Conservation (phyloP, 805 yeast species). For the Cyberlindnera misumaiensis region DNA sequence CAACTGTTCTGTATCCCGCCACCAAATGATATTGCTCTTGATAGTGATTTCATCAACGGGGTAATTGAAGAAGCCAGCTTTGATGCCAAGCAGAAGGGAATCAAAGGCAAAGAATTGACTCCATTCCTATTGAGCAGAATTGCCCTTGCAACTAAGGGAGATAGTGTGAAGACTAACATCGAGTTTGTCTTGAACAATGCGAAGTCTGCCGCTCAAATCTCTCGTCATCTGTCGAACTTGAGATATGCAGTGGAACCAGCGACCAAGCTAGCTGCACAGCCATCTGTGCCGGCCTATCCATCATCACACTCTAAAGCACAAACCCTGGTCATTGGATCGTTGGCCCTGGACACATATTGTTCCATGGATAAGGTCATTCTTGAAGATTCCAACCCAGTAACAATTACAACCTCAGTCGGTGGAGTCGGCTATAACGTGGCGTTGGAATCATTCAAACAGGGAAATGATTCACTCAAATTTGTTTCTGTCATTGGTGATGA, state of each 20-base stretch:
- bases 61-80: slow-evolving; percentile 53
- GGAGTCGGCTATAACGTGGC: slow-evolving; percentile 85
- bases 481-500: slow-evolving; percentile 62
- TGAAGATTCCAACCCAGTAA: slow-evolving; percentile 72
- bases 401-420: slow-evolving; percentile 51
- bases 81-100: slow-evolving; percentile 45
- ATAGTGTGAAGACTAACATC: slow-evolving; percentile 62
- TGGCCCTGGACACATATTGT: slow-evolving; percentile 70
- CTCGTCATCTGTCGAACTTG: slow-evolving; percentile 29
- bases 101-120: slow-evolving; percentile 69
- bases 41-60: slow-evolving; percentile 40
- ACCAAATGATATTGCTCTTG: slow-evolving; percentile 55
- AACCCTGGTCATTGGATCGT: slow-evolving; percentile 58
- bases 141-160: slow-evolving; percentile 62
- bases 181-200: slow-evolving; percentile 78
- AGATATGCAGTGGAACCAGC: neutral
- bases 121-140: slow-evolving; percentile 68
- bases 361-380: slow-evolving; percentile 30
- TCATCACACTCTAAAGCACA: slow-evolving; percentile 8
- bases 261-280: neutral
- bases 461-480: slow-evolving; percentile 30
- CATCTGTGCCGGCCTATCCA: neutral
- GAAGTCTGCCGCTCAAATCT: slow-evolving; percentile 57
- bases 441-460: slow-evolving; percentile 44
- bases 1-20: slow-evolving; percentile 79